Evolutionary conservation across 805 yeast species (phyloP).

Genomic region (Wickerhamiella sergipiensis): DNA sequence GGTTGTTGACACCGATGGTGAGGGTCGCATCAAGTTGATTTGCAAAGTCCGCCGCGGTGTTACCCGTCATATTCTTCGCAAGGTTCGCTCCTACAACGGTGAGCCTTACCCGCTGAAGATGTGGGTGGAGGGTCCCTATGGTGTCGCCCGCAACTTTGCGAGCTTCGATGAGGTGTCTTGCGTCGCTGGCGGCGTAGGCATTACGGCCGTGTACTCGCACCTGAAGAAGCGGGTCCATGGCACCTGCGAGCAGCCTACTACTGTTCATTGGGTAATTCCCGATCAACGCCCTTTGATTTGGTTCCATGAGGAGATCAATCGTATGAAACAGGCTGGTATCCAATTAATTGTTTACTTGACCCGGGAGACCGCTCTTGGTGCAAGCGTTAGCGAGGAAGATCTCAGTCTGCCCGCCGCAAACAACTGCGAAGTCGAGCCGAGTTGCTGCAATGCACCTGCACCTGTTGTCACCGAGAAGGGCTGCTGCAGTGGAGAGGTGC

Average conservation of each 20-base stretch:
- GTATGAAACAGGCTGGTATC: not conserved
- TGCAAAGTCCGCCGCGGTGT: conserved; percentile 34
- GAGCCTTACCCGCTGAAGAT: conserved; percentile 22
- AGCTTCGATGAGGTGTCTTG: conserved; percentile 40
- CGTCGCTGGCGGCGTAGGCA: conserved; percentile 61
- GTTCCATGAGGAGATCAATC: conserved; percentile 31
- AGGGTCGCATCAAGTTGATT: conserved; percentile 4
- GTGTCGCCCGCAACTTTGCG: conserved; percentile 34
- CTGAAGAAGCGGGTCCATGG: conserved; percentile 1
- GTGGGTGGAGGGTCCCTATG: conserved; percentile 50
- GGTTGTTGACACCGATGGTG: conserved; percentile 5
- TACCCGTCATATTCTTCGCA: conserved; percentile 31
- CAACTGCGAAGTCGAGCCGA: not conserved
- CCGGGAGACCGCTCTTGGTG: not conserved
- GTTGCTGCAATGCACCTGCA: not conserved
- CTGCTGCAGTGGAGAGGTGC: not conserved
- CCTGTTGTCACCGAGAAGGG: not conserved
- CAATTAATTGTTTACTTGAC: not conserved
- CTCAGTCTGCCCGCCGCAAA: not conserved
- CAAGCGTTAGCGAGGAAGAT: not conserved
- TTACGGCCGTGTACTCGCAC: conserved; percentile 45
- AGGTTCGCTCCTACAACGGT: conserved; percentile 21
- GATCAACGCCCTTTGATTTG: conserved; percentile 37
- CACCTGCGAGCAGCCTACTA: conserved; percentile 18
- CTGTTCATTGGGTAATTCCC: conserved; percentile 53